Conservation (phyloP, 208 protist species). For the Acanthamoeba castellanii region DNA sequence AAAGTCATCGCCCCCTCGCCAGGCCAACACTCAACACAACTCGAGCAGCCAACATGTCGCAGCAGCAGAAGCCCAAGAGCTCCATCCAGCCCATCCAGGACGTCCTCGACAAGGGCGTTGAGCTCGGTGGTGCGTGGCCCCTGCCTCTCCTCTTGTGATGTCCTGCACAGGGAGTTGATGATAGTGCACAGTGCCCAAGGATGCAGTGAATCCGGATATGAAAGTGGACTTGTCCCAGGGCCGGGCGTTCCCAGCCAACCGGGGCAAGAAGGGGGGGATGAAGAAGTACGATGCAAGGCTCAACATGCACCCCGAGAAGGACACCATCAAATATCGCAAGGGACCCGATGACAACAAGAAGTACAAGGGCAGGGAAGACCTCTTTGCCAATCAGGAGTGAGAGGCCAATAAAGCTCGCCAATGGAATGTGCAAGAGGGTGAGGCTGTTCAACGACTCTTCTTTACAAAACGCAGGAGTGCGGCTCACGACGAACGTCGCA, state of each 20-base stretch:
- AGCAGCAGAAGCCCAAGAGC: background rate
- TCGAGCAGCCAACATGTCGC: background rate
- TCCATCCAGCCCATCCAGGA: background rate
- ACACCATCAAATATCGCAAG: conserved; percentile 1
- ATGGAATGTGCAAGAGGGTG: too few relatives aligned
- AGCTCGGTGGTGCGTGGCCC: background rate
- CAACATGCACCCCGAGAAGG: background rate
- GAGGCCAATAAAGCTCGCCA: too few relatives aligned
- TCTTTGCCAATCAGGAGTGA: background rate
- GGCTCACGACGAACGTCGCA: too few relatives aligned
- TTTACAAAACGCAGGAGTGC: background rate
- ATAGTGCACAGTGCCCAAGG: background rate
- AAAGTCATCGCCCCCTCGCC: too few relatives aligned
- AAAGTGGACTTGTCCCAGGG: background rate
- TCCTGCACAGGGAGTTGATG: too few relatives aligned
- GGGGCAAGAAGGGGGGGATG: background rate
- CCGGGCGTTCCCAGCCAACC: background rate
- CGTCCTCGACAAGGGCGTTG: background rate
- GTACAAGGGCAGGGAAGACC: conserved; percentile 1
- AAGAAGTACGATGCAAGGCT: background rate
- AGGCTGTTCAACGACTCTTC: background rate
- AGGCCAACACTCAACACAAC: background rate
- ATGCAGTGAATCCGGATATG: background rate
- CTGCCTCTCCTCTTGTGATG: too few relatives aligned
- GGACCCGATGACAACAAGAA: conserved; percentile 33